Base-by-base conservation (phyloP, 1,284 basidiomycete species). In the Papiliotrema flavescens region DNA sequence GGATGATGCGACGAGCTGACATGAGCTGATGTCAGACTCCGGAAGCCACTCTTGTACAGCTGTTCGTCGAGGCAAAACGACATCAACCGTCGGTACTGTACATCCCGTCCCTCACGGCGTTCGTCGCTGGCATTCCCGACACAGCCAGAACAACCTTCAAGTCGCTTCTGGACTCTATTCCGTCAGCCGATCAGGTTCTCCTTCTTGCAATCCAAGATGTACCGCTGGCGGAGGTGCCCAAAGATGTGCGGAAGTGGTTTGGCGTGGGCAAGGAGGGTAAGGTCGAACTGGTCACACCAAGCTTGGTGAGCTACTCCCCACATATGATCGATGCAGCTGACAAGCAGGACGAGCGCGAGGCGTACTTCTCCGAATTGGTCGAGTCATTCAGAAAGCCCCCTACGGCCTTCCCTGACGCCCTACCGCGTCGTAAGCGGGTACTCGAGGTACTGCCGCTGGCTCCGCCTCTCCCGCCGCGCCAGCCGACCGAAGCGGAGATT, bases 51-150 rank as follows among this genome's bases (percentile, higher is more conserved):
- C 86, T 97, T 53, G 90, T 98, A 1, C 95, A 98, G 65, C 82
- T 97, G n/a, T 98, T 98, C 66, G 84, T 94, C 19, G 96, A 99
- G 74, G 96, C 96, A 0, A 98, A 97, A 73, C 85, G 96, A 28
- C 91, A 97, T 71, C 94, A 97, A 66, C 96, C 96, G 0, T 94
- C 92, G 0, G 86, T 98, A 41, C 83, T 98, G 47, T 98, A 93
- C 75, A 91, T 98, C 45, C 96, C 95, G 0, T 89, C 90, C 0
- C 80, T 98, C 1, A 73, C 85, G 0, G 84, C 88, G 7, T 98
- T 95, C 94, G 88, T 88, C 51, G 79, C 85, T 1, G 85, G 91
- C 1, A 82, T 98, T 9, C 83, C 87, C 0, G 94, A 98, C 59
- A 86, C 86, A 0, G 84, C 92, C 1, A 83, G 90, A 20, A 84